These are phyloP conservation scores for Ophiosphaerella herpotricha DNA, from an alignment of 2,329 filamentous ascomycete species.

Conservation along the genomic window DNA sequence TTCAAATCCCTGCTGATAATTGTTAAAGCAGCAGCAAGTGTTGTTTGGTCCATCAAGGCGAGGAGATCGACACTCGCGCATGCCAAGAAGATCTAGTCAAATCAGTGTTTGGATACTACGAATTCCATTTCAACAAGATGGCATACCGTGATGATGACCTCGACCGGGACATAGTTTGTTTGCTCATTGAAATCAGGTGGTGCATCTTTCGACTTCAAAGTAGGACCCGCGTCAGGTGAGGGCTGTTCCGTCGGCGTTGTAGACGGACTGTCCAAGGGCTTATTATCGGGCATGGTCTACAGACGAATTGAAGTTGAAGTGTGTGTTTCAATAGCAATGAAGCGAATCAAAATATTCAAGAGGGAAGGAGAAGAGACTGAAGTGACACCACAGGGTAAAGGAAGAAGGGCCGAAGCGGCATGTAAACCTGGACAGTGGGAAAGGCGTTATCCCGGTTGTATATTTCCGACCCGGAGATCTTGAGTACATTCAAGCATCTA, in stretches of 20 bases:
- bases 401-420: too few relatives aligned
- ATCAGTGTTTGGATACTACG: constrained; percentile 1
- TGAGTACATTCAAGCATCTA: too few relatives aligned
- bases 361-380: not conserved
- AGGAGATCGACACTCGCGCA: constrained; percentile 28
- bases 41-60: constrained; percentile 28
- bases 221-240: not conserved
- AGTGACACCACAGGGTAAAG: too few relatives aligned
- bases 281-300: not conserved
- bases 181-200: constrained; percentile 23
- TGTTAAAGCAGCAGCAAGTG: constrained; percentile 25
- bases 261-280: not conserved
- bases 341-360: not conserved
- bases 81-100: constrained; percentile 23
- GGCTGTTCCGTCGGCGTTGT: not conserved
- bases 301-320: not conserved
- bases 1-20: constrained; percentile 37
- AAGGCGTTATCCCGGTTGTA: too few relatives aligned
- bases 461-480: too few relatives aligned
- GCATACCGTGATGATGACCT: constrained; percentile 22
- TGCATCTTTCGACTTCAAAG: not conserved
- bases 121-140: too few relatives aligned
- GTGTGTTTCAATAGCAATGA: not conserved
- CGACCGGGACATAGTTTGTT: constrained; percentile 27
- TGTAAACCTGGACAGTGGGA: too few relatives aligned